phyloP scores from a whole-genome alignment of 1,284 basidiomycete genomes.

The Agroathelia rolfsii region DNA sequence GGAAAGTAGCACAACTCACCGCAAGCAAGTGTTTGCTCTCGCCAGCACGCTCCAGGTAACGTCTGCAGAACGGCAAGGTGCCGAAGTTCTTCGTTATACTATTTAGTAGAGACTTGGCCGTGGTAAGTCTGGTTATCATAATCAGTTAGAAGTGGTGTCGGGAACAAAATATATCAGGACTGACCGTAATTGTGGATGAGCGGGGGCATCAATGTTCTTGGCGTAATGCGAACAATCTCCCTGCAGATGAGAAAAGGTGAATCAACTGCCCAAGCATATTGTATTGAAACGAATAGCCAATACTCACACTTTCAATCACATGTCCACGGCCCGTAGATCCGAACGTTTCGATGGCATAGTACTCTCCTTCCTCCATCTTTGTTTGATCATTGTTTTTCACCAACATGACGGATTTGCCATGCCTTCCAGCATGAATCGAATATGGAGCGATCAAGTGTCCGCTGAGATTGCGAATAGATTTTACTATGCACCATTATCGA shows the following conservation, averaged over 20 bases:
- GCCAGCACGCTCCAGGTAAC: constrained; percentile 90
- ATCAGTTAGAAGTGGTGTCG: constrained; percentile 6
- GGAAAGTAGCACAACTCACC: constrained; percentile 35
- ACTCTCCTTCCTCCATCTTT: constrained; percentile 99
- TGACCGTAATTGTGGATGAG: constrained; percentile 62
- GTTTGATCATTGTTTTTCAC: constrained; percentile 85
- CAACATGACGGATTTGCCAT: constrained; percentile 84
- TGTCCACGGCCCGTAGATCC: constrained; percentile 92
- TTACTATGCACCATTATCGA: constrained; percentile 49
- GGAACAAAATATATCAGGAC: constrained; percentile 13
- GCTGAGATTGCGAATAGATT: constrained; percentile 83
- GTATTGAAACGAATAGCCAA: constrained; percentile 10
- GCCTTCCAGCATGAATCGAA: constrained; percentile 77
- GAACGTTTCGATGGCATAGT: constrained; percentile 99
- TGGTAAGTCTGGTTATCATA: constrained; percentile 50
- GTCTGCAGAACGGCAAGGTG: constrained; percentile 89
- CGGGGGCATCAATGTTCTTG: constrained; percentile 56
- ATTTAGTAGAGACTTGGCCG: constrained; percentile 80
- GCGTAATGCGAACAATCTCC: constrained; percentile 96
- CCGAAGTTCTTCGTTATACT: constrained; percentile 93
- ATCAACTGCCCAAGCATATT: too few species aligned
- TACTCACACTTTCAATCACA: constrained; percentile 72
- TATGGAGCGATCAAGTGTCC: constrained; percentile 89
- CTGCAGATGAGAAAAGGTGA: constrained; percentile 25
- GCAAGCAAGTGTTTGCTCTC: constrained; percentile 93